Evolutionary conservation across 352 stramenopile species (phyloP), one percentile per base, ranked within the genome.

Genomic region (Peronosclerospora sorghi): DNA sequence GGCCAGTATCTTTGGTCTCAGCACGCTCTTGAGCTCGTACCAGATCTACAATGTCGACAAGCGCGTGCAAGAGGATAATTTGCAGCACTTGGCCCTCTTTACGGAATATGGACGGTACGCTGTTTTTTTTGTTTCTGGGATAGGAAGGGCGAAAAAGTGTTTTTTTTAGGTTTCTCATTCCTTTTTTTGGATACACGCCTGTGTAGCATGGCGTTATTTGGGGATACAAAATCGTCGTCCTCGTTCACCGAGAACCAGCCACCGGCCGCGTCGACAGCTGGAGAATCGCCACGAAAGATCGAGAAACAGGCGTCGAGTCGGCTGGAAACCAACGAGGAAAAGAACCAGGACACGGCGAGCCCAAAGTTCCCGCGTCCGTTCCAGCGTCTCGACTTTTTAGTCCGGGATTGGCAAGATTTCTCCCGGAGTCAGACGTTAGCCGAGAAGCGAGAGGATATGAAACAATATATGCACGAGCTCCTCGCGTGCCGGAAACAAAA

Each of bases 41-140:
- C 94, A 98, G 66, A 98, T 99, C 61, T 99, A 99, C 69, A 99
- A 99, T 70, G 92, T 99, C 14, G 90, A 98, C 64, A 98, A 98
- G 65, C 70, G 94, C 39, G 97, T 99, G 39, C 94, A 98, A 54
- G 96, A 99, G 68, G 96, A 99, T 66, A 97, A 99, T 63, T 65
- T 99, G 51, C 96, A 99, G 79, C 95, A 99, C 58, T 65, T 99
- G 27, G 95, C 96, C 13, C 72, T 99, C n/a, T 99, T 99, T 67
- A 96, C 86, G 15, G 96, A 99, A 83, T 99, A 98, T 62, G 95
- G 94, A 34, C 68, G 92, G 59, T 94, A 79, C 38, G 83, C 64
- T 32, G 19, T 30, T 23, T 13, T 17, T 43, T 8, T 30, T 15
- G 30, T 34, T 23, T 14, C 10, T 5, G 28, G 13, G 28, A 15